These are phyloP conservation scores for Thinopyrum elongatum DNA, from an alignment of 176 grass and related monocot species.

Conservation along the genomic window DNA sequence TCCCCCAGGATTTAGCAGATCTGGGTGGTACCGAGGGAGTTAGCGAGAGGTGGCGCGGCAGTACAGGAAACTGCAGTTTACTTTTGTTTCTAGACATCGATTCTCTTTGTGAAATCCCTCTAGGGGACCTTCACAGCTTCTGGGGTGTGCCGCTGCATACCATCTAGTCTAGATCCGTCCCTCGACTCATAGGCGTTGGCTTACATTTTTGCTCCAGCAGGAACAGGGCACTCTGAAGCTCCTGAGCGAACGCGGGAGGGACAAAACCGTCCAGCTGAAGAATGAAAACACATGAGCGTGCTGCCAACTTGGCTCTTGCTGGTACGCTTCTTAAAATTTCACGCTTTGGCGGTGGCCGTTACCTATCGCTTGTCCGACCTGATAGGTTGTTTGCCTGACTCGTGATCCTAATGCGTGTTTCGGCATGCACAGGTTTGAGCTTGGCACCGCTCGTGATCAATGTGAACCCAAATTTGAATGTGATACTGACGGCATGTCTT, in stretches of 20 bases:
- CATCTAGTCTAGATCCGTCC: not conserved
- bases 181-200: not conserved
- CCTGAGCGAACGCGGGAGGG: not conserved
- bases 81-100: not conserved
- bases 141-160: not conserved
- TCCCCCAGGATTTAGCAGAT: not conserved
- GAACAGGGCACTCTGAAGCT: not conserved
- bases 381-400: not conserved
- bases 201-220: not conserved
- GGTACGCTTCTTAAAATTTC: conserved; percentile 30
- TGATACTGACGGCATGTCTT: conserved; percentile 93
- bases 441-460: conserved; percentile 77
- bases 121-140: not conserved
- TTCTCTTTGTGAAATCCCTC: not conserved
- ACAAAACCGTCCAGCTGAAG: not conserved
- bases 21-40: not conserved
- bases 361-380: not conserved
- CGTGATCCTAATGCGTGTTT: not conserved
- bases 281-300: conserved; percentile 73
- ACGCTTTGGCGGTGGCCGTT: not conserved
- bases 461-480: conserved; percentile 87
- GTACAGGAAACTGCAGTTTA: not conserved
- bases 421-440: conserved; percentile 55
- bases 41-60: not conserved
- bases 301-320: conserved; percentile 76